Percentiles rank a stretch among this genome's conserved stretches.
Evolutionary conservation across 768 basidiomycete genomes (phyloP).

Genomic region (Tylopilus intermedius): DNA sequence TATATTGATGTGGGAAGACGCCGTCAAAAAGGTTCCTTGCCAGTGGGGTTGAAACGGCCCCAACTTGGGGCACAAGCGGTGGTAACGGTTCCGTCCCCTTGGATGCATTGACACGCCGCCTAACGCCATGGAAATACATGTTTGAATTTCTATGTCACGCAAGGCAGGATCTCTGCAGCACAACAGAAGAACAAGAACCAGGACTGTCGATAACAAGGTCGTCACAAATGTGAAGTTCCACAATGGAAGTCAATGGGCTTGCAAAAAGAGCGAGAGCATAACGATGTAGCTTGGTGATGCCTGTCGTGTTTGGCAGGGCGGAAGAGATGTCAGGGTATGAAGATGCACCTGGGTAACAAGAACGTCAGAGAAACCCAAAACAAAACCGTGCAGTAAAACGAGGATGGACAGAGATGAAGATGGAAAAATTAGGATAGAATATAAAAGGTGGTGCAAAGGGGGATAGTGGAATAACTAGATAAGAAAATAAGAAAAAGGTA

Average conservation of each 20-base stretch:
- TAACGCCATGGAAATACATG: conserved; percentile 19
- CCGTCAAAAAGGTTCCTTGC: too few species aligned
- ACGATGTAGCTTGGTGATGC: conserved; percentile 20
- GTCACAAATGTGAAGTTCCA: conserved; percentile 15
- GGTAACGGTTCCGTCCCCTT: background rate
- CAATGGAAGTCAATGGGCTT: conserved; percentile 11
- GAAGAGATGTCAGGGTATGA: conserved; percentile 20
- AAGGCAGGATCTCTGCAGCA: conserved; percentile 8
- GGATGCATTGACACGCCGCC: conserved; percentile 2
- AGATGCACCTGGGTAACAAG: conserved; percentile 22
- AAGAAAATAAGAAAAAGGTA: conserved; percentile 27
- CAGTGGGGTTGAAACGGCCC: too few species aligned
- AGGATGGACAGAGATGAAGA: conserved; percentile 17
- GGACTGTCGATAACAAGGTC: conserved; percentile 20
- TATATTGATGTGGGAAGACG: background rate
- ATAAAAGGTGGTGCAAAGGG: conserved; percentile 17
- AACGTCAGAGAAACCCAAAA: conserved; percentile 7
- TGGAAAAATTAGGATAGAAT: conserved; percentile 25
- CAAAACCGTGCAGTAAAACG: conserved; percentile 15
- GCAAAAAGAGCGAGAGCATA: conserved; percentile 23
- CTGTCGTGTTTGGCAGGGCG: conserved; percentile 18
- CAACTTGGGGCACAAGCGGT: background rate
- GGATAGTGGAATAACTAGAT: conserved; percentile 27
- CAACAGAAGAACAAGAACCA: conserved; percentile 11
- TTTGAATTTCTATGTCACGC: conserved; percentile 7